These are phyloP conservation scores for Ceriops tagal DNA, from an alignment of 345 rosid species.

Conservation along the genomic window DNA sequence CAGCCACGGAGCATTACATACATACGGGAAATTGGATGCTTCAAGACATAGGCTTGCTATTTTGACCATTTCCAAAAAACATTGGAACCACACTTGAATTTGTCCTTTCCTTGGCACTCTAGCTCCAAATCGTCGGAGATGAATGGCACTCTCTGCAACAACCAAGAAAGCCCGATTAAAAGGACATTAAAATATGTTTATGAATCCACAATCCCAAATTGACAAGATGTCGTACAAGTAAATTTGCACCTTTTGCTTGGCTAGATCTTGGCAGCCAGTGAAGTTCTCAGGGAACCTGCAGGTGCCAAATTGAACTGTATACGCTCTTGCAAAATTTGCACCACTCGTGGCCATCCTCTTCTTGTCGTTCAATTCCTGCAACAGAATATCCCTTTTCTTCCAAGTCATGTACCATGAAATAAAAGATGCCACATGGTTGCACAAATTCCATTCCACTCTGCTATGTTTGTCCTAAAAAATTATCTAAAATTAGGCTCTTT, in stretches of 20 bases:
- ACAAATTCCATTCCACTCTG: too few species aligned
- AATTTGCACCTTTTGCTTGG: slow-evolving; percentile 78
- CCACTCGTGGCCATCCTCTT: slow-evolving; percentile 97
- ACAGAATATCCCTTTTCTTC: not conserved
- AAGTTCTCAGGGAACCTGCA: slow-evolving; percentile 99
- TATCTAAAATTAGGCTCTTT: too few species aligned
- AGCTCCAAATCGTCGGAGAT: slow-evolving; percentile 72
- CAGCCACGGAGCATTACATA: slow-evolving; percentile 30
- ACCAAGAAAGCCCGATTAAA: not conserved
- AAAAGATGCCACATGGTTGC: not conserved
- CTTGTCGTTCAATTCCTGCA: slow-evolving; percentile 88
- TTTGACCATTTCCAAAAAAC: slow-evolving; percentile 99
- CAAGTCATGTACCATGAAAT: not conserved
- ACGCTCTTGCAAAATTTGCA: slow-evolving; percentile 94
- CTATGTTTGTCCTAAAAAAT: too few species aligned
- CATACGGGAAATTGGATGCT: slow-evolving; percentile 22
- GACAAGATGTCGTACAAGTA: not conserved
- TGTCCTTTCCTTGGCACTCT: slow-evolving; percentile 98
- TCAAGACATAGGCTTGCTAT: slow-evolving; percentile 10
- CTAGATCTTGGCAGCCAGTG: slow-evolving; percentile 99
- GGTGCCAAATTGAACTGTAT: slow-evolving; percentile 80
- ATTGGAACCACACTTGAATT: slow-evolving; percentile 97
- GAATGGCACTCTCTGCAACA: slow-evolving; percentile 91
- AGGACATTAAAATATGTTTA: not conserved
- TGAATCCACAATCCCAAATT: not conserved